Conservation (phyloP, 1,284 basidiomycete genomes). For the Ceraceosorus bombacis region DNA sequence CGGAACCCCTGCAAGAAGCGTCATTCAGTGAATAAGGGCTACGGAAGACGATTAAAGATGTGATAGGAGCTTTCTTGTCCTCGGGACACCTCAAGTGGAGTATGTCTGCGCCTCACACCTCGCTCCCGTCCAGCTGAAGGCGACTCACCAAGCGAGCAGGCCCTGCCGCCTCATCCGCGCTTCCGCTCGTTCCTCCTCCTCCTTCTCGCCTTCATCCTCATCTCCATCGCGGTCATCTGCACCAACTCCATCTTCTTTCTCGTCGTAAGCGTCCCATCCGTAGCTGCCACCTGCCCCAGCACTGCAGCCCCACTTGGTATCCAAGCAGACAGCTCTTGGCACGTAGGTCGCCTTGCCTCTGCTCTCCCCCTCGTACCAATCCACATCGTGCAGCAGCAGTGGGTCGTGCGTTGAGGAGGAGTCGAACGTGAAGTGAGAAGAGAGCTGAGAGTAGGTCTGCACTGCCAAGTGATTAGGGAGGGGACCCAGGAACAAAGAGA, state of each 20-base stretch:
- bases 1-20: too few species aligned
- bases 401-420: not conserved
- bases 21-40: too few species aligned
- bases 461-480: not conserved
- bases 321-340: not conserved
- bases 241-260: not conserved
- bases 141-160: too few species aligned
- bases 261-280: not conserved
- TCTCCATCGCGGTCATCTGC: not conserved
- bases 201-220: not conserved
- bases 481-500: not conserved
- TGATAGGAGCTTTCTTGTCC: too few species aligned
- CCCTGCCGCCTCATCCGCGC: not conserved
- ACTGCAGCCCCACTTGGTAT: not conserved
- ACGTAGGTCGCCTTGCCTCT: not conserved
- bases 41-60: too few species aligned
- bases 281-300: not conserved
- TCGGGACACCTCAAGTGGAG: not conserved
- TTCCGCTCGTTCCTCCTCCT: not conserved
- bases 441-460: not conserved
- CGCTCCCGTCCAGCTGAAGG: not conserved
- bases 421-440: not conserved
- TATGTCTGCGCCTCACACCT: not conserved
- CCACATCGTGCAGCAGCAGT: not conserved
- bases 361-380: not conserved